Evolutionary conservation across 2,329 filamentous ascomycete species (phyloP).

Genomic region (Leptographium radiaticola): DNA sequence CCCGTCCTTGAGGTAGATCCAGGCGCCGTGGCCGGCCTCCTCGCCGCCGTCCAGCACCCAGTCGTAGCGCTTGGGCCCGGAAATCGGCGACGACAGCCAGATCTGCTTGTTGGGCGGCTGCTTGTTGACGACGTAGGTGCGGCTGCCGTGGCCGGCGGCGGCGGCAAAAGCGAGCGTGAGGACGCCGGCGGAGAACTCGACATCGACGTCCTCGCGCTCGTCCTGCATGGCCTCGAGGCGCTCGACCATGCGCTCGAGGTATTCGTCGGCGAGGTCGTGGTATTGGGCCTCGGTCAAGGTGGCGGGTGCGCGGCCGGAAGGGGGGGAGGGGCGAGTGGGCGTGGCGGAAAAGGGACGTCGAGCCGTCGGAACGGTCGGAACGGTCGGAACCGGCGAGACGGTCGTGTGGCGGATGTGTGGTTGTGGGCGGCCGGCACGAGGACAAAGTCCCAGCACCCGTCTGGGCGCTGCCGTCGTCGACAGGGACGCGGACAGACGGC

Average conservation of each 20-base stretch:
- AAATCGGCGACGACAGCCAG: constrained; percentile 85
- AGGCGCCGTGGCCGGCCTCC: constrained; percentile 49
- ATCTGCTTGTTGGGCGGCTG: constrained; percentile 96
- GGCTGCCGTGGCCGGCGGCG: constrained; percentile 23
- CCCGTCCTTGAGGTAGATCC: constrained; percentile 84
- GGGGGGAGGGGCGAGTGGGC: background rate
- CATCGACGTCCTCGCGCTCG: constrained; percentile 60
- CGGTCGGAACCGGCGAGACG: no score
- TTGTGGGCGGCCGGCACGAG: no score
- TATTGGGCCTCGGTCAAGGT: constrained; percentile 56
- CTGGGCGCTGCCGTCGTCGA: no score
- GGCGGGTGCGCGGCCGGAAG: constrained; percentile 10
- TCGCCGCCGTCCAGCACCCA: constrained; percentile 58
- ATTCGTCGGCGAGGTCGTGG: constrained; percentile 63
- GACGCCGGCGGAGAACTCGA: constrained; percentile 54
- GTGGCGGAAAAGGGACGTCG: background rate
- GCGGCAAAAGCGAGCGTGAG: constrained; percentile 7
- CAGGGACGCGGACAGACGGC: background rate
- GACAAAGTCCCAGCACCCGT: no score
- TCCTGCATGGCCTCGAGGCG: constrained; percentile 67
- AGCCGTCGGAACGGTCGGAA: no score
- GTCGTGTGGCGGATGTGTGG: no score
- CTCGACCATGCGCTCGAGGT: constrained; percentile 45
- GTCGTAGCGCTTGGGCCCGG: constrained; percentile 88
- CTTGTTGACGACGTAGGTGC: constrained; percentile 94